Percentiles rank a stretch among this genome's conserved stretches.
Conservation (phyloP, 1,284 basidiomycete genomes). For the Mycosarcoma maydis region DNA sequence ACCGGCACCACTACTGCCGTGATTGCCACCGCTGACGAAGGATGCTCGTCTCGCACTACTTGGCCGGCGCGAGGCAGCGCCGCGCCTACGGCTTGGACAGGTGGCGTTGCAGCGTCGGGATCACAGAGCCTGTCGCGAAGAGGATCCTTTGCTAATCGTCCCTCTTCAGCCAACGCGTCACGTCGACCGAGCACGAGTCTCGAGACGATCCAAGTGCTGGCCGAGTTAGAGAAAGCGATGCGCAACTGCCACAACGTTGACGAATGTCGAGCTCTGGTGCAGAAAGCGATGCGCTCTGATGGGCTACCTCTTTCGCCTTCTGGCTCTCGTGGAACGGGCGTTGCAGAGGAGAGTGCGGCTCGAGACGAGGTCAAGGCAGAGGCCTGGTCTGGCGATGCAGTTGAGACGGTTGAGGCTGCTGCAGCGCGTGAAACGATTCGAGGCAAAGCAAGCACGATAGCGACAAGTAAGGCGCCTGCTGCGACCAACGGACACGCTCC, state of each 20-base stretch:
- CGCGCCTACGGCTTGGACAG: conserved; percentile 33
- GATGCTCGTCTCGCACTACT: not conserved
- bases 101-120: conserved; percentile 1
- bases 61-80: conserved; percentile 9
- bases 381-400: not conserved
- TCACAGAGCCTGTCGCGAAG: conserved; percentile 15
- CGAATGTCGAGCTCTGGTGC: conserved; percentile 53
- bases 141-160: conserved; percentile 20
- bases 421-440: not conserved
- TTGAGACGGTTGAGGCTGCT: conserved; percentile 1
- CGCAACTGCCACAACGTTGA: conserved; percentile 46
- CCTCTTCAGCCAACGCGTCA: conserved; percentile 8
- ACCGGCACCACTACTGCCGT: too few species aligned
- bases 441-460: not conserved
- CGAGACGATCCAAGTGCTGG: conserved; percentile 36
- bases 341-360: conserved; percentile 6
- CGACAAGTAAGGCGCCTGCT: not conserved
- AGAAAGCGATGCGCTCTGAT: conserved; percentile 45
- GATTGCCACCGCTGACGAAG: too few species aligned
- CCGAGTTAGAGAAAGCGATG: conserved; percentile 53
- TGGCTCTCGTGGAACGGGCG: conserved; percentile 5
- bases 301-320: conserved; percentile 6
- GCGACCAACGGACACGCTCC: not conserved
- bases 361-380: not conserved
- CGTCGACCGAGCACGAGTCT: conserved; percentile 18